Evolutionary conservation across 805 yeast species (phyloP).

Genomic region (Pichia deserticola): DNA sequence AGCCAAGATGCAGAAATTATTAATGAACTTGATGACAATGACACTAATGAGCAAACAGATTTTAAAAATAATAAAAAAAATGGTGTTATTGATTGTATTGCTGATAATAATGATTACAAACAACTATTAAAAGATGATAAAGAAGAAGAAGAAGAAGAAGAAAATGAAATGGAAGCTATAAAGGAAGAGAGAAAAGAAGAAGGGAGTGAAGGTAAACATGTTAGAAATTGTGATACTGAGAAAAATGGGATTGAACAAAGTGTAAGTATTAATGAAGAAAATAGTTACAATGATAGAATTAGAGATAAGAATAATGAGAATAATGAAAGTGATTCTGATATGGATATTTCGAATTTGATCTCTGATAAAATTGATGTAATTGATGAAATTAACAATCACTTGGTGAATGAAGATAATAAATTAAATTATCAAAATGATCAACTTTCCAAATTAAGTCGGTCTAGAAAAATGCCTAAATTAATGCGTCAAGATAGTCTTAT

Average conservation of each 20-base stretch:
- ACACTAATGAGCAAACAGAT: neutral
- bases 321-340: neutral
- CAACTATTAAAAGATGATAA: too few relatives aligned
- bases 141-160: too few relatives aligned
- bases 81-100: too few relatives aligned
- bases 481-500: constrained; percentile 15
- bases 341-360: neutral
- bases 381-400: constrained; percentile 4
- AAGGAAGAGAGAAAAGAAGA: too few relatives aligned
- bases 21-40: neutral
- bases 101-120: neutral
- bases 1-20: neutral
- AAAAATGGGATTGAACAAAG: neutral
- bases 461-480: constrained; percentile 15
- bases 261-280: neutral
- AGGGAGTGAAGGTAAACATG: too few relatives aligned
- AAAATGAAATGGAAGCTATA: too few relatives aligned
- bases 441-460: neutral
- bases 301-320: neutral
- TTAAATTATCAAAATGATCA: too few relatives aligned
- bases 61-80: too few relatives aligned
- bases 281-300: neutral
- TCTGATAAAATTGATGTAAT: constrained; percentile 7
- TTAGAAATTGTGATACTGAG: neutral
- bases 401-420: neutral